Base-by-base conservation (phyloP, 1,284 basidiomycete species). In the Sutorius eximius region DNA sequence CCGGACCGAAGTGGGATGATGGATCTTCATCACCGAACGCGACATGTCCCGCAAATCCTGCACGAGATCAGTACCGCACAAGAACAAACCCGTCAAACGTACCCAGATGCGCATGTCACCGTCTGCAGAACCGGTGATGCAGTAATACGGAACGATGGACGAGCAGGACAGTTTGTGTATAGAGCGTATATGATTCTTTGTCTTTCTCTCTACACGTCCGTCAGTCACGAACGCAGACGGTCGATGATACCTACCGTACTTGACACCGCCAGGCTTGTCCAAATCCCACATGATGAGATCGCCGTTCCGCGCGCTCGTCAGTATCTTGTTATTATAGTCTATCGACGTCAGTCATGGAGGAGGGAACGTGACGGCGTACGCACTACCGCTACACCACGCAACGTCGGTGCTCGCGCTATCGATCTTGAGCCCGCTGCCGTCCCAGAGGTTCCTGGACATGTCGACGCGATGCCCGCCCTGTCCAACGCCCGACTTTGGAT, bases 271-370 rank as follows among this genome's bases (percentile, higher is more conserved):
- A 41, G 79, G 73, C 68, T 86, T 89, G 61, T 86, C 82, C 22
- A 93, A 65, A 68, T 94, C 92, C 85, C 91, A 94, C 74, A 93
- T 81, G 50, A 93, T 85, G 41, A 94, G 80, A 60, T 93, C 91
- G 1, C 92, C 92, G 60, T 89, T 91, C 9, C 87, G 78, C 5
- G 88, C 88, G 57, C 91, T 91, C 1, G 91, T 93, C 34, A 93
- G 71, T 51, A 95, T 83, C 73, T 93, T 94, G 67, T 83, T 85
- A 62, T 78, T 84, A 71, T 84, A 91, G 12, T 72, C 91, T 94
- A 52, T 15, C 2, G 2, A 41, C 46, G 41, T 55, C 20, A 49
- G 49, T 53, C 16, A 37, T 36, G 5, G 34, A 52, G 51, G 5
- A 30, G 20, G 24, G 5, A 3, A 3, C 3, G 20, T 13, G 4